phyloP scores from a whole-genome alignment of 2,329 filamentous ascomycete species.

The Fusarium caatingaense region DNA sequence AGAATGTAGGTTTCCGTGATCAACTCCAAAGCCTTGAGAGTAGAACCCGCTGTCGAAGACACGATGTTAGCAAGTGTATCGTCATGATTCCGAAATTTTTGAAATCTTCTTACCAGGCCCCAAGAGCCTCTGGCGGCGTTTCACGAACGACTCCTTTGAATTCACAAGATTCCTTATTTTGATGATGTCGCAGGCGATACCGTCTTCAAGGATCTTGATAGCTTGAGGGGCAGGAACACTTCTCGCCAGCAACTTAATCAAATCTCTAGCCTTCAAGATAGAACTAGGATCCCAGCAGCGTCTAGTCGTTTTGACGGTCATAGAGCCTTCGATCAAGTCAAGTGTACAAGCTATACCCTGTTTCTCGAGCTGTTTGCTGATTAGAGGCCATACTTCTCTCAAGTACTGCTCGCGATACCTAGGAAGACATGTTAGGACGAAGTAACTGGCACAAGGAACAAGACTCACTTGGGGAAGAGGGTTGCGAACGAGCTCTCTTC shows the following conservation, averaged over 20 bases:
- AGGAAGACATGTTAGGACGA: background rate
- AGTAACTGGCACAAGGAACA: no score
- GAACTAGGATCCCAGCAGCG: no score
- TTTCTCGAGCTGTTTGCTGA: conserved; percentile 89
- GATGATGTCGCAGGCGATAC: conserved; percentile 91
- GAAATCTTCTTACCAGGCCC: no score
- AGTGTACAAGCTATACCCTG: conserved; percentile 89
- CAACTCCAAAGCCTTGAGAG: conserved; percentile 88
- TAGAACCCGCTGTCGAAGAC: background rate
- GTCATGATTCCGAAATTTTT: no score
- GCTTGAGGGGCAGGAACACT: conserved; percentile 94
- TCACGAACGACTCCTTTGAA: conserved; percentile 62
- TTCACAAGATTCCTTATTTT: conserved; percentile 60
- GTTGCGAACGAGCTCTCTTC: conserved; percentile 92
- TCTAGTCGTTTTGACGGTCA: conserved; percentile 95
- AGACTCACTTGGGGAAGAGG: conserved; percentile 73
- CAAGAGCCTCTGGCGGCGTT: conserved; percentile 89
- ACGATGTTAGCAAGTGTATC: background rate
- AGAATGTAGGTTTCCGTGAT: conserved; percentile 92
- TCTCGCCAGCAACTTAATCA: conserved; percentile 68
- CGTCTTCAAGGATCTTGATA: conserved; percentile 93
- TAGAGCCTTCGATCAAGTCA: conserved; percentile 93
- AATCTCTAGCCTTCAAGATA: rapidly evolving
- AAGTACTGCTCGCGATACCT: background rate
- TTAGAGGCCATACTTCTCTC: conserved; percentile 84